Evolutionary conservation across 2,329 filamentous ascomycete species (phyloP), one percentile per base, ranked within the genome.

Genomic region (Blastomyces emzantsi): DNA sequence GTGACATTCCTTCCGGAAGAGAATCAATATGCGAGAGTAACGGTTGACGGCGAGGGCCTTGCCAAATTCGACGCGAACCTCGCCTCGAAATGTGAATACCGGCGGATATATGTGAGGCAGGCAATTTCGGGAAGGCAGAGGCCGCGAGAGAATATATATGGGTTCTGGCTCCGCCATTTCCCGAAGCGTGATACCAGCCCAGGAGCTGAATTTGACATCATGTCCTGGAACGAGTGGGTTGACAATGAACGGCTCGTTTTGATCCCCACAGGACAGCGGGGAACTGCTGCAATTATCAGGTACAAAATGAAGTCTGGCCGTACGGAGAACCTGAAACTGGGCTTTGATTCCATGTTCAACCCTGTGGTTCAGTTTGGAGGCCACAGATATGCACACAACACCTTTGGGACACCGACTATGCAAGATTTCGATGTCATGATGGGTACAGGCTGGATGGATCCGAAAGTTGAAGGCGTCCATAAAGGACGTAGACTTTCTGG

Each of bases 311-410:
- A 45, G 36, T 25, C 28, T 33, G 61, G 52, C 39, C 33, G 39
- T 11, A 36, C 19, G 13, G 45, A 45, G 25, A 63, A 63, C 33
- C n/a, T 64, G 11, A 64, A 64, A 30, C 7, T 64, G 11, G 62
- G 62, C 6, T 64, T 64, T 15, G 62, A 64, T 45, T 43, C 57
- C n/a, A 54, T 49, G 33, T 64, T 64, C 58, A 64, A 64, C 57
- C 62, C 62, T 15, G 58, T 64, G 15, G 54, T 55, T 36, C 61
- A 63, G 33, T 63, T 63, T 59, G 61, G 61, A 17, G 61, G 61
- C 15, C 61, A 63, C 19, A 33, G 28, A n/a, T 63, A 63, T 49
- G 51, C 61, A 25, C 41, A 13, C 30, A 59, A 33, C 2, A 28
- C n/a, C 19, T 63, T 63, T 28, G 61, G 61, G n/a, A 49, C 25